Conservation (phyloP, 2,329 filamentous ascomycete genomes). For the Didymosphaeria variabile region DNA sequence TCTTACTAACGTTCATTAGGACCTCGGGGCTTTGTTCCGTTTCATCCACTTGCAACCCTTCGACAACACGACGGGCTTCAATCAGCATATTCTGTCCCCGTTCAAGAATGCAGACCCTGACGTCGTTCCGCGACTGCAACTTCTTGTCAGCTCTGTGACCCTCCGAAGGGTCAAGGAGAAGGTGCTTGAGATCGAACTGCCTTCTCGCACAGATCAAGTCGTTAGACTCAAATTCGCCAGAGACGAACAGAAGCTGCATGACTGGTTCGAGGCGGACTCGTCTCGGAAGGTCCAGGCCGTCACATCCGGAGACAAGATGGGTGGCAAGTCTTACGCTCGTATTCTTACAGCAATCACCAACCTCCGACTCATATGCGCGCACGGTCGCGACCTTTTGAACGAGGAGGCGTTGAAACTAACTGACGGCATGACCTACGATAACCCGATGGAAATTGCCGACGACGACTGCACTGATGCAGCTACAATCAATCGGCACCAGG, state of each 20-base stretch:
- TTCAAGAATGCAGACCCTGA: slow-evolving; percentile 88
- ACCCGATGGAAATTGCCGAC: slow-evolving; percentile 88
- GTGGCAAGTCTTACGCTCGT: slow-evolving; percentile 90
- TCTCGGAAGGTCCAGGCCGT: slow-evolving; percentile 81
- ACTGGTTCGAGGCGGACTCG: slow-evolving; percentile 84
- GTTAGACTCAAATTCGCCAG: slow-evolving; percentile 77
- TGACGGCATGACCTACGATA: slow-evolving; percentile 81
- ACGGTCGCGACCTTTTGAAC: slow-evolving; percentile 89
- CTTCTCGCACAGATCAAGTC: slow-evolving; percentile 75
- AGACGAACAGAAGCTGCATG: slow-evolving; percentile 80
- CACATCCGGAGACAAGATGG: slow-evolving; percentile 70
- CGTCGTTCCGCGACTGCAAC: slow-evolving; percentile 83
- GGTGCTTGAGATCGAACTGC: slow-evolving; percentile 73
- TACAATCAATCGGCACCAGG: slow-evolving; percentile 72
- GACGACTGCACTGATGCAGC: slow-evolving; percentile 69
- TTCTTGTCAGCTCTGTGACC: slow-evolving; percentile 94
- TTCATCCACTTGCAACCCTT: slow-evolving; percentile 89
- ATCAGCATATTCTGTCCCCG: slow-evolving; percentile 79
- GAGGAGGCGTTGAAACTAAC: slow-evolving; percentile 82
- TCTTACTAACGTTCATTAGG: slow-evolving; percentile 48
- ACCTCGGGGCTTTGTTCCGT: slow-evolving; percentile 84
- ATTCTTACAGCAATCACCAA: slow-evolving; percentile 91
- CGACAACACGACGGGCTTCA: slow-evolving; percentile 78
- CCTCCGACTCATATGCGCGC: slow-evolving; percentile 88
- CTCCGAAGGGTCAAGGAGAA: slow-evolving; percentile 88